These are phyloP conservation scores for Fusarium stilboides DNA, from an alignment of 2,329 filamentous ascomycete species.

Conservation along the genomic window DNA sequence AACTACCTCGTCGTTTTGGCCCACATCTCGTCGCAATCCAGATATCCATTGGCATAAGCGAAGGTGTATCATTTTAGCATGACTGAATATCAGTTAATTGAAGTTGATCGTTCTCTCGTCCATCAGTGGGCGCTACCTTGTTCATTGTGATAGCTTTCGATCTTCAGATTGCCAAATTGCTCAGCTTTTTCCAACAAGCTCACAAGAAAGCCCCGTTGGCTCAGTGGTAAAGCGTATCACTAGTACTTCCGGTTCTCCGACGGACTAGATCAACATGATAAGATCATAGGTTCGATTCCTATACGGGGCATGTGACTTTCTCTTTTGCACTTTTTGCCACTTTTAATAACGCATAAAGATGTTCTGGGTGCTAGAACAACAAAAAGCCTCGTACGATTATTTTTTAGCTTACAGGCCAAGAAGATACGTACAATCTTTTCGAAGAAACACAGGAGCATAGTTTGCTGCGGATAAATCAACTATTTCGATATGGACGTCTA, in stretches of 20 bases:
- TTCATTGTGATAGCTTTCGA: conserved; percentile 66
- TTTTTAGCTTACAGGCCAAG: too few species aligned
- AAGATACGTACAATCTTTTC: too few species aligned
- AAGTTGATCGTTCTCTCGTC: conserved; percentile 80
- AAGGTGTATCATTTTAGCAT: too few species aligned
- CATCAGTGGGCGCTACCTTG: conserved; percentile 74
- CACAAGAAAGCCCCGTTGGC: conserved; percentile 39
- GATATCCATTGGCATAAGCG: too few species aligned
- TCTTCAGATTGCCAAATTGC: not conserved
- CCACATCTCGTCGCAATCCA: too few species aligned
- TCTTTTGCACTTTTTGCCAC: not conserved
- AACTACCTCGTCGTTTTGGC: too few species aligned
- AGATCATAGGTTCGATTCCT: conserved; percentile 44
- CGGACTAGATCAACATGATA: conserved; percentile 19
- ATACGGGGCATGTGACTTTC: conserved; percentile 33
- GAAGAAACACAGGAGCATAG: too few species aligned
- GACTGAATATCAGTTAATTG: conserved; percentile 58
- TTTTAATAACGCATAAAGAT: too few species aligned
- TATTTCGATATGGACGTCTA: too few species aligned
- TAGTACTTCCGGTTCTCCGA: too few species aligned
- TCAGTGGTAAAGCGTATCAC: conserved; percentile 46
- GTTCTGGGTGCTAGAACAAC: not conserved
- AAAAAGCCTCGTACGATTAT: too few species aligned
- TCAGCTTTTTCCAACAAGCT: rapidly evolving
- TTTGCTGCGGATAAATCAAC: too few species aligned